Conservation (phyloP, 345 rosid species). For the Populus nigra region DNA sequence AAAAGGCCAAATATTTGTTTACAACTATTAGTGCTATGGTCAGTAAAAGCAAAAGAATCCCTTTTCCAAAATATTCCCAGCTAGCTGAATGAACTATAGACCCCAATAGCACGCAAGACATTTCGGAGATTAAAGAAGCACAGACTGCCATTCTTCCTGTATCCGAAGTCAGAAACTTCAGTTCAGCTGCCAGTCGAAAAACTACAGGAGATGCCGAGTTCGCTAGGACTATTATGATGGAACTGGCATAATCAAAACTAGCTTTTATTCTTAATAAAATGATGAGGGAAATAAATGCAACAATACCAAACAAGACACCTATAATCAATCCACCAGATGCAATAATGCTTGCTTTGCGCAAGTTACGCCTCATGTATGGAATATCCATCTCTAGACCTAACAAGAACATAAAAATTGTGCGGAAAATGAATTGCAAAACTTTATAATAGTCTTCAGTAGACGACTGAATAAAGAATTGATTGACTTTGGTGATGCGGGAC, state of each 20-base stretch:
- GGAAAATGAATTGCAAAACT: conserved; percentile 44
- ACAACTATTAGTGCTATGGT: conserved; percentile 33
- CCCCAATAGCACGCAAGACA: conserved; percentile 39
- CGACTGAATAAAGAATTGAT: conserved; percentile 48
- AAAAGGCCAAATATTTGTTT: conserved; percentile 47
- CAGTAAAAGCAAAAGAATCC: conserved; percentile 26
- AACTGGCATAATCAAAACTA: conserved; percentile 17
- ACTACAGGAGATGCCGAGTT: conserved; percentile 73
- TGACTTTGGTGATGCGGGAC: conserved; percentile 41
- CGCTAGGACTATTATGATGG: conserved; percentile 43
- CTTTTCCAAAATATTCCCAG: too few species aligned
- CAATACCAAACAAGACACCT: conserved; percentile 39
- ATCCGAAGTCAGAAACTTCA: conserved; percentile 63
- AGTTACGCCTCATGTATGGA: conserved; percentile 48
- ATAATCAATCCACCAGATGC: conserved; percentile 42
- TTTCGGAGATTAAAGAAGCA: conserved; percentile 56
- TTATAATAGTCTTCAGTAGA: conserved; percentile 53
- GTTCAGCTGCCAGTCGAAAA: conserved; percentile 56
- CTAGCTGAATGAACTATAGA: conserved; percentile 2
- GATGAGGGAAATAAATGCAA: conserved; percentile 38
- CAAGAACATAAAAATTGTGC: conserved; percentile 69
- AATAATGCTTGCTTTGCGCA: conserved; percentile 40
- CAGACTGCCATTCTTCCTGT: conserved; percentile 61
- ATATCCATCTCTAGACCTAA: conserved; percentile 69
- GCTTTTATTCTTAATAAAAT: conserved; percentile 17